Base-by-base conservation (phyloP, 2,329 filamentous ascomycete genomes). In the Fonsecaea erecta region DNA sequence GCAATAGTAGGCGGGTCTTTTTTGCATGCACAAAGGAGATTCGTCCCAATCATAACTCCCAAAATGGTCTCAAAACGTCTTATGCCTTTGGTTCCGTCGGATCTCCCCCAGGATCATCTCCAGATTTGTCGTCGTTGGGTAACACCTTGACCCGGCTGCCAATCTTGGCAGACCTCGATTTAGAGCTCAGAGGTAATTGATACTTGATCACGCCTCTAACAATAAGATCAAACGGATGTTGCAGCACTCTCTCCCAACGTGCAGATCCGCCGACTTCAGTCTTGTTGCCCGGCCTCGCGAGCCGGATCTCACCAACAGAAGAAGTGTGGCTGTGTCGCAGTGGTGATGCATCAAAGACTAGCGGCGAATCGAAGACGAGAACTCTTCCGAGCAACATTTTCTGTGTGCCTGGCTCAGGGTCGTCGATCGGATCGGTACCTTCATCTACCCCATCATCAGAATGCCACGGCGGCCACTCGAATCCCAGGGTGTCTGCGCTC, bases 371-470 rank as follows among this genome's bases (percentile, higher is more conserved):
- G 72, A 98, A 95, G 68, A 88, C 85, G 66, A 89, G 88, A 40
- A 98, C 92, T 37, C 90, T 91, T 32, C 95, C 95, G n/a, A 99
- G 87, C 35, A 96, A 84, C 86, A 98, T 93, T 63, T 93, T 97
- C 53, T 92, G 91, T 18, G 80, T 79, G n/a, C 75, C 84, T 1
- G 83, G 82, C 61, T 89, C 86, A 1, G 81, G 78, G 68, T 90
- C 86, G n/a, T 86, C 83, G 3, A 88, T 86, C 1, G 86, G 85
- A 73, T 92, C 88, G 1, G 82, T 86, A 55, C 84, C 84, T 73
- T 83, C 79, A 71, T 87, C 85, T 12, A 83, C 76, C 2, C 77
- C 78, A 52, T 74, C 78, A 3, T 66, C 32, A 11, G 66, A 62
- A 52, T 69, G 54, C 63, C 62, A 68, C 8, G 68, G 64, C 35